Evolutionary conservation across 352 stramenopile species (phyloP), one percentile per base, ranked within the genome.

Genomic region (Halophytophthora polymorphica): DNA sequence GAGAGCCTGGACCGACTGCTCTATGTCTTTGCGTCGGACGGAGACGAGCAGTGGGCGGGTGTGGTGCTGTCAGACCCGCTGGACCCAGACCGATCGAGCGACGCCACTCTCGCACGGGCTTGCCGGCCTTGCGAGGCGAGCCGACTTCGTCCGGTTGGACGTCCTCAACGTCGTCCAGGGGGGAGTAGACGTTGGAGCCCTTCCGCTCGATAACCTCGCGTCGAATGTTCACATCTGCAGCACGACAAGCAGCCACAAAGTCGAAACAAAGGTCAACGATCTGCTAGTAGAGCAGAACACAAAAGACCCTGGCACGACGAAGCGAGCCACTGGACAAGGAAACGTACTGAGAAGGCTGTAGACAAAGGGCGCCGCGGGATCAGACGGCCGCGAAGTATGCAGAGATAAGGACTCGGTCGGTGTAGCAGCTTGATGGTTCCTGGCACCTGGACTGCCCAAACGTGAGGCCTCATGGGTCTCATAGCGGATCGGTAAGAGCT

Each of bases 151-250:
- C 35, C 21, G 56, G n/a, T n/a, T n/a, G n/a, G n/a, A n/a, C 38
- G 29, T 59, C 56, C 25, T 49, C 51, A 34, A 21, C 42, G 1
- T 46, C 51, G 45, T 28, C 43, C 33, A 63, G n/a, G 14, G 56
- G 45, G 3, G 45, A 58, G 42, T 58, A 48, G 3, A 34, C 23
- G 38, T 56, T 61, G 10, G 55, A 50, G 44, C 45, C 60, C 55
- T 64, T 61, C 12, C 60, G 54, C 15, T 54, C 17, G 22, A 61
- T 21, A 15, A 61, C 34, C 39, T 64, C 39, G 29, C 54, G 60
- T 34, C 19, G 31, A 44, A 54, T 21, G 19, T 59, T 45, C 13
- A 35, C 23, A 2, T 28, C 59, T 68, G 41, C 17, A 46, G 10
- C 42, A 43, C 7, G 40, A 6, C 35, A 45, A 13, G 23, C 13